Conservation (phyloP, 192 early-diverging fungal species). For the Backusella morwellensis region DNA sequence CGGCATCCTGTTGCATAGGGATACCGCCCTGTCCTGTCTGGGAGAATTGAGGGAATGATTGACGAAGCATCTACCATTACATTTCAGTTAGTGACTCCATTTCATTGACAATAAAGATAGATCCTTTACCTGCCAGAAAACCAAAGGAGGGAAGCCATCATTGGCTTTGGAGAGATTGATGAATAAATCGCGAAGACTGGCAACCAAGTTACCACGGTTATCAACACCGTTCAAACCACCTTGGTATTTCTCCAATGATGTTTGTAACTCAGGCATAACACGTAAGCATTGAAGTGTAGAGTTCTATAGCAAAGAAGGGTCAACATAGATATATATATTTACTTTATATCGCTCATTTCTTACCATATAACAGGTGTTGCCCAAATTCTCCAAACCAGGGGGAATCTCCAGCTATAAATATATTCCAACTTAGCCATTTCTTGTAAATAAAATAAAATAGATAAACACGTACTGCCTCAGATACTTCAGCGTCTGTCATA, state of each 20-base stretch:
- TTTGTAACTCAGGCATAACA: conserved; percentile 79
- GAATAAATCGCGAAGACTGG: conserved; percentile 73
- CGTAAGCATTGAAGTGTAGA: conserved; percentile 93
- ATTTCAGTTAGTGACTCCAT: not conserved
- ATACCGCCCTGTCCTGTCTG: conserved; percentile 69
- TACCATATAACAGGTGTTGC: conserved; percentile 88
- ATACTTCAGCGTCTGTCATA: conserved; percentile 85
- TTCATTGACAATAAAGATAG: too few species aligned
- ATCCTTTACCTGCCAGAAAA: conserved; percentile 67
- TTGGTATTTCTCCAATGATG: conserved; percentile 50
- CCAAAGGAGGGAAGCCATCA: conserved; percentile 72
- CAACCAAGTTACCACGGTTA: conserved; percentile 60
- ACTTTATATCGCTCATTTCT: not conserved
- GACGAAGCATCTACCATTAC: conserved; percentile 58
- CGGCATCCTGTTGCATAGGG: conserved; percentile 95
- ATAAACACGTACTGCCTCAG: conserved; percentile 66
- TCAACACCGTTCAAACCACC: conserved; percentile 49
- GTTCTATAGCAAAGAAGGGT: conserved; percentile 47
- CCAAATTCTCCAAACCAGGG: conserved; percentile 85
- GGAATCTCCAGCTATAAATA: conserved; percentile 78
- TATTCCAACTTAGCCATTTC: not conserved
- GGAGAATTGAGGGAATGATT: conserved; percentile 83
- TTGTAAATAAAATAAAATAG: too few species aligned
- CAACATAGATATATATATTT: not conserved
- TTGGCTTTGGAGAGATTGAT: conserved; percentile 65